phyloP scores from a whole-genome alignment of 495 filamentous ascomycete species.

The Xylaria intraflava region DNA sequence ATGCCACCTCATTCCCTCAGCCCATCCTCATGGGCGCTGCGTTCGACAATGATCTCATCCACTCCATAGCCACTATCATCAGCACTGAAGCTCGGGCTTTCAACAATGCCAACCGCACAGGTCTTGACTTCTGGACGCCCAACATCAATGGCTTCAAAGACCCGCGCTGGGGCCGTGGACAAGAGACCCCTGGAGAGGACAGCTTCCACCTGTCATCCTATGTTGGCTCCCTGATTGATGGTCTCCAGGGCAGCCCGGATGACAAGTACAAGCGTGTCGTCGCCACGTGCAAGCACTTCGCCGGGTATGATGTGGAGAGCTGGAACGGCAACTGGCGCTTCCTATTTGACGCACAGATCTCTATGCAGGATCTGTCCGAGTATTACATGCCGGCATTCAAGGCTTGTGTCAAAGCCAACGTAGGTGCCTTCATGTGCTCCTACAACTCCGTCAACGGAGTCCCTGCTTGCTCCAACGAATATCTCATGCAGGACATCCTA shows the following conservation, averaged over 20 bases:
- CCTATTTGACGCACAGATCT: conserved; percentile 51
- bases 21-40: conserved; percentile 55
- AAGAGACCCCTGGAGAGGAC: conserved; percentile 60
- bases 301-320: conserved; percentile 56
- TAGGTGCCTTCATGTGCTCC: conserved; percentile 53
- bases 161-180: conserved; percentile 56
- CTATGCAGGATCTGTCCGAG: conserved; percentile 48
- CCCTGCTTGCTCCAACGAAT: conserved; percentile 50
- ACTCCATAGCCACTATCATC: conserved; percentile 49
- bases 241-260: conserved; percentile 50
- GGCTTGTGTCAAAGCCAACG: conserved; percentile 46
- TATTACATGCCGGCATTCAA: conserved; percentile 50
- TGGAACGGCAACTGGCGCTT: conserved; percentile 49
- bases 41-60: conserved; percentile 54
- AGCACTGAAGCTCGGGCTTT: conserved; percentile 57
- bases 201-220: conserved; percentile 49
- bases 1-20: conserved; percentile 56
- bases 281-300: conserved; percentile 58
- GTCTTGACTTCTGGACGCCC: conserved; percentile 55
- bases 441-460: conserved; percentile 59
- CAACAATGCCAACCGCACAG: conserved; percentile 49
- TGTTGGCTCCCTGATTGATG: conserved; percentile 52
- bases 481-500: conserved; percentile 51
- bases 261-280: conserved; percentile 41
- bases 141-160: conserved; percentile 61